phyloP scores from a whole-genome alignment of 805 yeast genomes.

The Saccharomyces paradoxus region DNA sequence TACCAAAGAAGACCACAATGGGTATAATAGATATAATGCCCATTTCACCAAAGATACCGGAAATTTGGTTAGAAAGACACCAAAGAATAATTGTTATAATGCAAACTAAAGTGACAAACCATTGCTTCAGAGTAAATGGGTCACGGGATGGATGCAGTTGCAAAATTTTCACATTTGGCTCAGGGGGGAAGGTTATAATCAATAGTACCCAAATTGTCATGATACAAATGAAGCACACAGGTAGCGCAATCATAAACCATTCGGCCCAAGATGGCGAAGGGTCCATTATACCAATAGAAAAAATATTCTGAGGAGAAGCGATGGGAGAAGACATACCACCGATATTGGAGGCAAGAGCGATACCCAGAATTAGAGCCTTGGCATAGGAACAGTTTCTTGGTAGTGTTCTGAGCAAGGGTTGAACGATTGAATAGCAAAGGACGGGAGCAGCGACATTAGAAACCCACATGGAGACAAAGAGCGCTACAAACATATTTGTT shows the following conservation, averaged over 20 bases:
- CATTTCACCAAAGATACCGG: conserved; percentile 81
- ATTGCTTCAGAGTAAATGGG: conserved; percentile 61
- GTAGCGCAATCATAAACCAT: conserved; percentile 86
- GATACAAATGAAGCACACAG: conserved; percentile 60
- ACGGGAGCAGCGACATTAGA: conserved; percentile 97
- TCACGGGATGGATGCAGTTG: conserved; percentile 49
- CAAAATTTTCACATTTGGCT: conserved; percentile 41
- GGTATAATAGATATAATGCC: conserved; percentile 93
- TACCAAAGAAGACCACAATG: conserved; percentile 82
- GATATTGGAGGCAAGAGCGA: conserved; percentile 84
- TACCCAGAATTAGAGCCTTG: conserved; percentile 78
- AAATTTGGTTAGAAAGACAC: conserved; percentile 78
- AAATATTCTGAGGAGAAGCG: conserved; percentile 92
- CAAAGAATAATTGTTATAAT: conserved; percentile 70
- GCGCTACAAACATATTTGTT: conserved; percentile 77
- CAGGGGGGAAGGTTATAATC: conserved; percentile 53
- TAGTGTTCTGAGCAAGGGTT: conserved; percentile 77
- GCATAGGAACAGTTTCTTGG: conserved; percentile 73
- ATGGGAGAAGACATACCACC: conserved; percentile 98
- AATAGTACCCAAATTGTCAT: conserved; percentile 66
- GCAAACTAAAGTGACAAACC: conserved; percentile 64
- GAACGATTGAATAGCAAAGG: conserved; percentile 80
- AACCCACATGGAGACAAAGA: conserved; percentile 89
- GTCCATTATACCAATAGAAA: conserved; percentile 80
- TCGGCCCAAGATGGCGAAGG: conserved; percentile 83